Conservation (phyloP, 2,329 filamentous ascomycete species). For the Ilyonectria destructans region DNA sequence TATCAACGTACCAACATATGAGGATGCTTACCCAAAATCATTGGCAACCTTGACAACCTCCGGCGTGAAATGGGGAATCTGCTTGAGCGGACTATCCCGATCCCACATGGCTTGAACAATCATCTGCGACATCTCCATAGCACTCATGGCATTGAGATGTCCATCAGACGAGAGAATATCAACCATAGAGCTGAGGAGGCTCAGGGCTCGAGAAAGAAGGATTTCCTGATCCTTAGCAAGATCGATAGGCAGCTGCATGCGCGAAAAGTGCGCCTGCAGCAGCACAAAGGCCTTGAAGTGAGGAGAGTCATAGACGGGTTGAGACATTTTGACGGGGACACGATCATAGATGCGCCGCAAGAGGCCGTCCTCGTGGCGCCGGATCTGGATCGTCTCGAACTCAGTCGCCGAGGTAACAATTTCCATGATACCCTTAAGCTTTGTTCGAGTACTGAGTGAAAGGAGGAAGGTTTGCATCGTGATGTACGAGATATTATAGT, state of each 20-base stretch:
- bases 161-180: constrained; percentile 97
- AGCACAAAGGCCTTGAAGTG: constrained; percentile 99
- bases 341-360: constrained; percentile 95
- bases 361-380: constrained; percentile 90
- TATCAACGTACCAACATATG: neutral
- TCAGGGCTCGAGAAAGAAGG: constrained; percentile 87
- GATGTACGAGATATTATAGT: constrained; percentile 99
- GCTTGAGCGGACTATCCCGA: constrained; percentile 94
- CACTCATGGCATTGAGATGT: constrained; percentile 96
- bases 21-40: constrained; percentile 77
- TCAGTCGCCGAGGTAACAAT: constrained; percentile 98
- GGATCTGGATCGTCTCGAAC: constrained; percentile 95
- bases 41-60: constrained; percentile 88
- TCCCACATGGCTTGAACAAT: constrained; percentile 99
- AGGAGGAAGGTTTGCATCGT: constrained; percentile 99
- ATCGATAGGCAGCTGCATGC: constrained; percentile 97
- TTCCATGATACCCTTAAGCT: constrained; percentile 96
- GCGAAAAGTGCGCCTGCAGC: constrained; percentile 95
- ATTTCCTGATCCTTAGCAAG: constrained; percentile 95
- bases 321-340: constrained; percentile 94
- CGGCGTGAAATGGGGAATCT: constrained; percentile 94
- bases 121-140: constrained; percentile 99
- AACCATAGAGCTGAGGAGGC: constrained; percentile 91
- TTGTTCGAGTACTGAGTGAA: constrained; percentile 89
- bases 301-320: constrained; percentile 90